Percentiles rank a stretch among this genome's conserved stretches.
phyloP scores from a whole-genome alignment of 2,329 filamentous ascomycete species.

The Phyllosticta citriasiana region DNA sequence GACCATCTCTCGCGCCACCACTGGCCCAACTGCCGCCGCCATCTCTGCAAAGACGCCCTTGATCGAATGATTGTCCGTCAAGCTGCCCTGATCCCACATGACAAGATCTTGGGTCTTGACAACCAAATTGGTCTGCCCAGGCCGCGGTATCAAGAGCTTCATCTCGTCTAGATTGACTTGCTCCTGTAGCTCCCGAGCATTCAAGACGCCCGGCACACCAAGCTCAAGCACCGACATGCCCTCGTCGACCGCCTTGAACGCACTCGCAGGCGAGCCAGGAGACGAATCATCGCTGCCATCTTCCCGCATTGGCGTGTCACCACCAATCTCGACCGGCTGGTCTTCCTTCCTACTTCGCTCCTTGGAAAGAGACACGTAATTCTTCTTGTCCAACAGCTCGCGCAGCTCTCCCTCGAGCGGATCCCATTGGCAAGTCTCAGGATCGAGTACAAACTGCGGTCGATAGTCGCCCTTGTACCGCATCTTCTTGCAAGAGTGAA shows the following conservation, averaged over 20 bases:
- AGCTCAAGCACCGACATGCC: conserved; percentile 47
- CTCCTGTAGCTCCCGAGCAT: conserved; percentile 41
- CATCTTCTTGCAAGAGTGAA: conserved; percentile 75
- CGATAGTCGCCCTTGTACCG: conserved; percentile 72
- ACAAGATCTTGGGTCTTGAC: conserved; percentile 41
- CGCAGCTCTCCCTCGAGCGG: conserved; percentile 45
- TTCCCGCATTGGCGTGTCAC: conserved; percentile 13
- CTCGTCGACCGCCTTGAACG: conserved; percentile 23
- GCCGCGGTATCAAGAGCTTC: conserved; percentile 37
- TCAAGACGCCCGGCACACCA: conserved; percentile 57
- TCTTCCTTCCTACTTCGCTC: conserved; percentile 18
- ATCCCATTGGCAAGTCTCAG: conserved; percentile 54
- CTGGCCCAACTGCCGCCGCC: conserved; percentile 54
- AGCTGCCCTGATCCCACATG: conserved; percentile 47
- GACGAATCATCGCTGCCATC: conserved; percentile 14
- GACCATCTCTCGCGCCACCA: conserved; percentile 47
- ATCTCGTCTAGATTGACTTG: conserved; percentile 50
- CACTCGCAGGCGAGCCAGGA: conserved; percentile 20
- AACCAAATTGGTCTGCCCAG: conserved; percentile 16
- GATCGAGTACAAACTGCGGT: conserved; percentile 65
- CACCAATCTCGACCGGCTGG: conserved; percentile 13
- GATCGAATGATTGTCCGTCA: conserved; percentile 42
- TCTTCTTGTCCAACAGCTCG: conserved; percentile 42
- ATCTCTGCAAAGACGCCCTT: conserved; percentile 58
- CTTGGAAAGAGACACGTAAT: conserved; percentile 41